A percentile compares a stretch with the other conserved stretches of the same genome.
These are phyloP conservation scores for Ramaria rubella DNA, from an alignment of 768 basidiomycete species.

Conservation along the genomic window DNA sequence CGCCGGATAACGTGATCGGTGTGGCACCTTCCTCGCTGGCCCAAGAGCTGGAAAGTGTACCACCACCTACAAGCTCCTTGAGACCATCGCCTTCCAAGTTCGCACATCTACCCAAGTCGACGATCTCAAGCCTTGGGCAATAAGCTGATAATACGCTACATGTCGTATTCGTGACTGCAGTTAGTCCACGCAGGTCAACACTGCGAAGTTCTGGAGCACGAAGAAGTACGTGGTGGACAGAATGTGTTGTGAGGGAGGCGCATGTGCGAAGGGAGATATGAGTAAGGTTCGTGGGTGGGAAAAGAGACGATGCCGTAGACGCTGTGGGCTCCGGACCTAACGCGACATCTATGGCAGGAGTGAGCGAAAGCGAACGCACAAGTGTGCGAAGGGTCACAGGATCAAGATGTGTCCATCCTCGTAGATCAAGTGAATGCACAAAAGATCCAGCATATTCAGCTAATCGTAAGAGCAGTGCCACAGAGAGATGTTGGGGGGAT, in stretches of 20 bases:
- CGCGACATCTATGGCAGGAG: neutral
- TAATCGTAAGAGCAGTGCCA: constrained; percentile 44
- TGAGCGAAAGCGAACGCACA: constrained; percentile 19
- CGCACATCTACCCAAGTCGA: constrained; percentile 68
- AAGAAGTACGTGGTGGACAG: constrained; percentile 63
- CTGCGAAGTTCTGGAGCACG: constrained; percentile 53
- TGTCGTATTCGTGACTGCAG: constrained; percentile 65
- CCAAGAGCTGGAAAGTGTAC: constrained; percentile 19
- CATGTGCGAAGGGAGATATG: constrained; percentile 70
- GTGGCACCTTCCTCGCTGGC: constrained; percentile 18
- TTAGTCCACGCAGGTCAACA: constrained; percentile 62
- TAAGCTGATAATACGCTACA: constrained; percentile 58
- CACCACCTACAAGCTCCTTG: constrained; percentile 33
- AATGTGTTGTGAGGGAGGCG: constrained; percentile 50
- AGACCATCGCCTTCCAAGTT: constrained; percentile 65
- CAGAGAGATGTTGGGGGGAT: constrained; percentile 50
- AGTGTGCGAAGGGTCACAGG: constrained; percentile 46
- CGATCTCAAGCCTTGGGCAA: constrained; percentile 46
- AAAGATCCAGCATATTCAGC: constrained; percentile 56
- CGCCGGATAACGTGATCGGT: neutral
- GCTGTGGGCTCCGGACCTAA: constrained; percentile 22
- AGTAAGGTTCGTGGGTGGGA: constrained; percentile 54
- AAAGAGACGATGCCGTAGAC: constrained; percentile 26
- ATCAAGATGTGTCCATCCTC: constrained; percentile 51
- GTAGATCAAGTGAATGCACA: constrained; percentile 51